Evolutionary conservation across 768 basidiomycete genomes (phyloP), one percentile per base, ranked within the genome.

Genomic region (Sarcomyxa edulis): DNA sequence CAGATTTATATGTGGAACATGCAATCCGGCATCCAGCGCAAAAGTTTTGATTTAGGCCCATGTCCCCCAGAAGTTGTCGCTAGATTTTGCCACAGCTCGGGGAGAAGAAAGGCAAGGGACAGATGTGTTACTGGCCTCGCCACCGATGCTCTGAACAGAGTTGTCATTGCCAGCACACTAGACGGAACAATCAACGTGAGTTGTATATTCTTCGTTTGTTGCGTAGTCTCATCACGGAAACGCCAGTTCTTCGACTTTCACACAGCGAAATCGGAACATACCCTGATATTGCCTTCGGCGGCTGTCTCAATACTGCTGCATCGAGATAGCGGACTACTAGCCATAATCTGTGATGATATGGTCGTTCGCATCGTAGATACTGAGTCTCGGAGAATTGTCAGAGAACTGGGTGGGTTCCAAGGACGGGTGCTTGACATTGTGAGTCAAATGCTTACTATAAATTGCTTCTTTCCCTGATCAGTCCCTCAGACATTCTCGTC

Each of bases 181-280:
- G 91, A 94, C 56, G 96, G 96, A 22, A 87, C 82, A 4, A 58
- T 97, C 36, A 90, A 91, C 53, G 95, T 94, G 50, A 40, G 85
- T 70, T 37, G 24, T 35, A n/a, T 18, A 30, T 21, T 22, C 4
- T 14, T 35, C 15, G 37, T 37, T 38, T 27, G 12, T 39, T 9
- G 21, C 22, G 15, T 24, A 15, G 31, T 30, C 30, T 48, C 28
- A 45, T 35, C 19, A 15, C 3, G 33, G 45, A 26, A 37, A 9
- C 12, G 5, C 4, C 49, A 99, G 94, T 97, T 97, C 66, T 99
- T 98, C 50, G 87, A 98, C 56, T 98, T 99, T 60, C 90, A 95
- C 51, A 81, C 84, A 3, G 78, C 88, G 7, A 78, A 78, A 50
- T 64, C 91, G 42, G 75, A 84, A 43, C 62, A 83, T 37, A 79